These are phyloP conservation scores for Aspergillus sp. DNA, from an alignment of 2,329 filamentous ascomycete species.

Conservation along the genomic window DNA sequence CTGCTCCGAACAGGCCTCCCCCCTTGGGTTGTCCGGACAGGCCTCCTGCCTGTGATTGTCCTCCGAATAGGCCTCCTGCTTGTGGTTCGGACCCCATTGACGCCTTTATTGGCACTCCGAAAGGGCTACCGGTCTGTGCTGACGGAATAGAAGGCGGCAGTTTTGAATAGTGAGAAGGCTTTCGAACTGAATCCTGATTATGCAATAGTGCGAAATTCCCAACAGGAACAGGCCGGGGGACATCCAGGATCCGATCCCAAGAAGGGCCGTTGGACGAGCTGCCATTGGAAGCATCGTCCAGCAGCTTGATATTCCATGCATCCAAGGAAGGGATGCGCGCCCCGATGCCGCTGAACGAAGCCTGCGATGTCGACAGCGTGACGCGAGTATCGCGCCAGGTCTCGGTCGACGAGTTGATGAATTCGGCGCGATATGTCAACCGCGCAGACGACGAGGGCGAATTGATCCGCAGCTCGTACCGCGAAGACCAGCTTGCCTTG, in stretches of 20 bases:
- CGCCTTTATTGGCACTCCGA: too few species aligned
- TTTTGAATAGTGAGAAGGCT: background rate
- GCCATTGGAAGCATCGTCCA: background rate
- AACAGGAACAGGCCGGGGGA: background rate
- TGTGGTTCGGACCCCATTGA: background rate
- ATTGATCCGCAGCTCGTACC: conserved; percentile 63
- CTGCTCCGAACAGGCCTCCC: too few species aligned
- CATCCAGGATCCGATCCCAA: conserved; percentile 18
- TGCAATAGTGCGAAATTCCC: too few species aligned
- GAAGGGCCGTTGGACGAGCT: conserved; percentile 11
- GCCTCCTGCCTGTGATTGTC: background rate
- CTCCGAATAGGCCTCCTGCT: background rate
- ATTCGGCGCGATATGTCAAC: conserved; percentile 62
- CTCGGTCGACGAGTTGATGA: conserved; percentile 63
- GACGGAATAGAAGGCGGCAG: background rate
- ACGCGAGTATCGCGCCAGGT: conserved; percentile 62
- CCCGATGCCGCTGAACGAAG: conserved; percentile 56
- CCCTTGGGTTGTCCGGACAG: background rate
- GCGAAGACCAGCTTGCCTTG: conserved; percentile 59
- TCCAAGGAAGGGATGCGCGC: conserved; percentile 56
- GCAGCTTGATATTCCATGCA: conserved; percentile 59
- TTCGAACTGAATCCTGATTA: background rate
- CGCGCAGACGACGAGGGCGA: conserved; percentile 54
- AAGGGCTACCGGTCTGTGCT: background rate
- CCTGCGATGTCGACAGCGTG: conserved; percentile 63